A percentile compares a stretch with the other conserved stretches of the same genome.
Evolutionary conservation across 2,329 filamentous ascomycete genomes (phyloP).

Genomic region (Botrytis porri): DNA sequence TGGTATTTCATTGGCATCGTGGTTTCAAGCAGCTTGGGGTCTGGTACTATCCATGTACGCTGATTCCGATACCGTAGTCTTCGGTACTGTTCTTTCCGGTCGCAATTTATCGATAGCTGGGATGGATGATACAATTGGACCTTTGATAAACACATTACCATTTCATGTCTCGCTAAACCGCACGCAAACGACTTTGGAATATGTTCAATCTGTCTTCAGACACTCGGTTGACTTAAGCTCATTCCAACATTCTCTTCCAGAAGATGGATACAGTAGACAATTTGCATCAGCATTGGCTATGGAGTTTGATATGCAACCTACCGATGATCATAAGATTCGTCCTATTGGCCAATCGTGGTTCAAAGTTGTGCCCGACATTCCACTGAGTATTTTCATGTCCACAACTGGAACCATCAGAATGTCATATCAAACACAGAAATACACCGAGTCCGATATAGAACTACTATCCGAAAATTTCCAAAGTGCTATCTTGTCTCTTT

Average conservation of each 20-base stretch:
- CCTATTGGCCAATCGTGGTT: conserved; percentile 7
- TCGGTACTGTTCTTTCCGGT: conserved; percentile 41
- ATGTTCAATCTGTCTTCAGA: conserved; percentile 16
- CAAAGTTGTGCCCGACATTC: conserved; percentile 7
- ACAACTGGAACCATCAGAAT: conserved; percentile 15
- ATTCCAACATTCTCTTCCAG: conserved; percentile 18
- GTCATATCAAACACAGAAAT: conserved; percentile 11
- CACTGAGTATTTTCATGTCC: conserved; percentile 12
- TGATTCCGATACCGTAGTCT: conserved; percentile 37
- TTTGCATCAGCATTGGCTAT: conserved; percentile 16
- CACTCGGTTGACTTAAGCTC: conserved; percentile 10
- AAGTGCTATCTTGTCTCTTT: conserved; percentile 6
- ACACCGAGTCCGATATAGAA: neutral
- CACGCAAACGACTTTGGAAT: conserved; percentile 1
- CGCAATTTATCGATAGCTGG: conserved; percentile 38
- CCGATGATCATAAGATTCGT: neutral
- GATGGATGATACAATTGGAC: conserved; percentile 37
- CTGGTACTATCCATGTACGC: conserved; percentile 37
- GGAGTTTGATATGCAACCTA: conserved; percentile 5
- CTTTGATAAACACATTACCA: conserved; percentile 26
- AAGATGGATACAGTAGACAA: conserved; percentile 18
- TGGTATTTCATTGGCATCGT: conserved; percentile 12
- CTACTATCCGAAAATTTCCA: neutral
- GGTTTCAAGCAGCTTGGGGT: conserved; percentile 41
- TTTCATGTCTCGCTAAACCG: conserved; percentile 15